These are phyloP conservation scores for Botrytis pseudocinerea DNA, from an alignment of 2,329 filamentous ascomycete species.

Conservation along the genomic window DNA sequence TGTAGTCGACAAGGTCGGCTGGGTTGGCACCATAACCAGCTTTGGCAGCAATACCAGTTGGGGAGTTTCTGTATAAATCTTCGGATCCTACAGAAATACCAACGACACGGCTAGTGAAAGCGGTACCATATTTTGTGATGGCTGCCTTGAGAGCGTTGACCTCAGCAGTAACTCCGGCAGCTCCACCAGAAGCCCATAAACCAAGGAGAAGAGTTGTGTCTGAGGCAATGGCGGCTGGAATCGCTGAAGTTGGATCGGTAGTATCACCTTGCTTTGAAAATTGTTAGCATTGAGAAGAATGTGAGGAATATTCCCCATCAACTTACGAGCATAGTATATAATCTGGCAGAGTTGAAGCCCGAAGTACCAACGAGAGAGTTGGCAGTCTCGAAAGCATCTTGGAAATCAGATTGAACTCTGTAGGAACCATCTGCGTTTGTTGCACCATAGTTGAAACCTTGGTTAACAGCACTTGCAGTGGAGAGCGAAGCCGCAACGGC, in stretches of 20 bases:
- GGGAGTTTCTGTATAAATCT: slow-evolving; percentile 79
- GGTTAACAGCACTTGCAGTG: slow-evolving; percentile 46
- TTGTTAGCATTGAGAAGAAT: slow-evolving; percentile 31
- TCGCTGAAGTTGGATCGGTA: slow-evolving; percentile 67
- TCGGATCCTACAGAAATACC: slow-evolving; percentile 87
- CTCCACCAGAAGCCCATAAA: slow-evolving; percentile 75
- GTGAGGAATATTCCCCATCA: neutral
- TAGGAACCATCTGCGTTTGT: slow-evolving; percentile 58
- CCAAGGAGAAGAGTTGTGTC: slow-evolving; percentile 78
- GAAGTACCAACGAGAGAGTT: slow-evolving; percentile 62
- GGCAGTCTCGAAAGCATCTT: slow-evolving; percentile 67
- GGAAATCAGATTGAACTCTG: slow-evolving; percentile 65
- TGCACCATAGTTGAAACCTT: slow-evolving; percentile 71
- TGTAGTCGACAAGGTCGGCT: slow-evolving; percentile 64
- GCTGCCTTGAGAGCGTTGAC: slow-evolving; percentile 69
- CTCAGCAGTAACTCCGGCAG: slow-evolving; percentile 67
- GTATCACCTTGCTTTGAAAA: slow-evolving; percentile 59
- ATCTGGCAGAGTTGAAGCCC: slow-evolving; percentile 67
- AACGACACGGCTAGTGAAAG: slow-evolving; percentile 66
- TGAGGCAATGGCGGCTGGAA: slow-evolving; percentile 80
- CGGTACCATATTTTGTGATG: slow-evolving; percentile 65
- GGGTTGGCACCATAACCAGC: slow-evolving; percentile 65
- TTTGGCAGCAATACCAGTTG: slow-evolving; percentile 64
- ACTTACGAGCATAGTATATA: slow-evolving; percentile 65
- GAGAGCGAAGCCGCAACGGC: slow-evolving; percentile 36